A percentile compares a stretch with the other conserved stretches of the same genome.
phyloP scores from a whole-genome alignment of 2,329 filamentous ascomycete genomes.

The Nigrospora sphaerica region DNA sequence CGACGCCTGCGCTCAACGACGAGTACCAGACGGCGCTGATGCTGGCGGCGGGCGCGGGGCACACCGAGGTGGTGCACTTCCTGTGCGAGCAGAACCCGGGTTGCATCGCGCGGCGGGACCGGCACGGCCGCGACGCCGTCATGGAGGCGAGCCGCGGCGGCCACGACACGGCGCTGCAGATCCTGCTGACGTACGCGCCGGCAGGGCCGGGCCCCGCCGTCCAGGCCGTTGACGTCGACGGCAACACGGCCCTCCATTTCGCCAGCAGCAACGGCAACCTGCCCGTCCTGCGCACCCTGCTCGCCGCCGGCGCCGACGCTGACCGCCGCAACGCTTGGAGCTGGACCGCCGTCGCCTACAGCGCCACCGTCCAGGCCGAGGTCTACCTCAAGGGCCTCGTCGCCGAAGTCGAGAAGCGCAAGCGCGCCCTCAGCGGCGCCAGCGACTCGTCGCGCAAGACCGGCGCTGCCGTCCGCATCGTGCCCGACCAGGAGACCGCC shows the following conservation, averaged over 20 bases:
- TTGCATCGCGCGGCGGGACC: slow-evolving; percentile 59
- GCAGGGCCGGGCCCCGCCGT: slow-evolving; percentile 47
- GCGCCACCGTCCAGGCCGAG: slow-evolving; percentile 73
- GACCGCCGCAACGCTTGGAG: slow-evolving; percentile 66
- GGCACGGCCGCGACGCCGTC: slow-evolving; percentile 63
- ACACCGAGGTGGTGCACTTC: slow-evolving; percentile 66
- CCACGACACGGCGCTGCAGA: slow-evolving; percentile 58
- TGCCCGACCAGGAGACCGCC: slow-evolving; percentile 10
- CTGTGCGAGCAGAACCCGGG: slow-evolving; percentile 58
- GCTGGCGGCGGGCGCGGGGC: slow-evolving; percentile 63
- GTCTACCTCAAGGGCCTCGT: slow-evolving; percentile 77
- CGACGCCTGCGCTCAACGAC: slow-evolving; percentile 69
- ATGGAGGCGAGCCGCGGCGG: slow-evolving; percentile 57
- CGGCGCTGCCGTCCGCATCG: slow-evolving; percentile 35
- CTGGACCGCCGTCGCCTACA: slow-evolving; percentile 81
- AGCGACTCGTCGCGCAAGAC: slow-evolving; percentile 28
- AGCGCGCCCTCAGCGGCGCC: slow-evolving; percentile 28
- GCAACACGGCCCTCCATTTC: slow-evolving; percentile 85
- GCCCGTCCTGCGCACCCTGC: slow-evolving; percentile 66
- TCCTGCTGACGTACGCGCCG: slow-evolving; percentile 55
- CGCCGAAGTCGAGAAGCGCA: slow-evolving; percentile 60
- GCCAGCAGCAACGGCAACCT: slow-evolving; percentile 77
- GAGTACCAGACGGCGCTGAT: slow-evolving; percentile 75
- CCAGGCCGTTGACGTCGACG: slow-evolving; percentile 55
- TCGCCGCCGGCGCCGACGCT: slow-evolving; percentile 72